phyloP scores from a whole-genome alignment of 257 asterid species.

The Solanum commersonii region DNA sequence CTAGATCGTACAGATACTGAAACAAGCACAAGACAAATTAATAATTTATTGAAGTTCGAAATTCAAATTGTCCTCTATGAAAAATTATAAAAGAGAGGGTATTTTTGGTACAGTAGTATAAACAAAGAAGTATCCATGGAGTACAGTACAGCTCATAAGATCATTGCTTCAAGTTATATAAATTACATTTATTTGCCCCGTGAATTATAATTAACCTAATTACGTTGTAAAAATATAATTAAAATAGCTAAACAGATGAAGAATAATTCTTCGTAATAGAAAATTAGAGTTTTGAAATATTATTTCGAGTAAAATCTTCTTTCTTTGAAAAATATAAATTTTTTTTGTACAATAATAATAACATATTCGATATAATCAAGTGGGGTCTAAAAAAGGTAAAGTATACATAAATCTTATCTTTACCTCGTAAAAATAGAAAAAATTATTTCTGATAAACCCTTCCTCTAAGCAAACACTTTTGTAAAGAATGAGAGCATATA shows the following conservation, averaged over 20 bases:
- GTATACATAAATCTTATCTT: too few species aligned
- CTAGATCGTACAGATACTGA: not conserved
- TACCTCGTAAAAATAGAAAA: too few species aligned
- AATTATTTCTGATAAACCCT: too few species aligned
- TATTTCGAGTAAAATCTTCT: too few species aligned
- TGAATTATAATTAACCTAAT: not conserved
- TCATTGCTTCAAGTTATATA: not conserved
- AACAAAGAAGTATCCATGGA: not conserved
- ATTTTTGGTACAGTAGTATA: not conserved
- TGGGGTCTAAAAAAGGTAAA: not conserved
- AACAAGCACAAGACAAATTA: not conserved
- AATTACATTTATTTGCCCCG: not conserved
- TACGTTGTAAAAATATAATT: not conserved
- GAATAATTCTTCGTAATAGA: not conserved
- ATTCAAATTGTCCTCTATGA: not conserved
- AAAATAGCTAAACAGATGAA: not conserved
- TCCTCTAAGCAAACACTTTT: not conserved
- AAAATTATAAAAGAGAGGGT: not conserved
- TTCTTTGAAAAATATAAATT: not conserved
- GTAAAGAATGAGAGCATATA: not conserved
- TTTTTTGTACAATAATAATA: too few species aligned
- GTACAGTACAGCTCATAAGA: not conserved
- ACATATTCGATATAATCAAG: not conserved
- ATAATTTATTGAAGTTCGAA: not conserved
- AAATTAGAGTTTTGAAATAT: not conserved